These are phyloP conservation scores for Nephelium lappaceum DNA, from an alignment of 345 rosid genomes.

Conservation along the genomic window DNA sequence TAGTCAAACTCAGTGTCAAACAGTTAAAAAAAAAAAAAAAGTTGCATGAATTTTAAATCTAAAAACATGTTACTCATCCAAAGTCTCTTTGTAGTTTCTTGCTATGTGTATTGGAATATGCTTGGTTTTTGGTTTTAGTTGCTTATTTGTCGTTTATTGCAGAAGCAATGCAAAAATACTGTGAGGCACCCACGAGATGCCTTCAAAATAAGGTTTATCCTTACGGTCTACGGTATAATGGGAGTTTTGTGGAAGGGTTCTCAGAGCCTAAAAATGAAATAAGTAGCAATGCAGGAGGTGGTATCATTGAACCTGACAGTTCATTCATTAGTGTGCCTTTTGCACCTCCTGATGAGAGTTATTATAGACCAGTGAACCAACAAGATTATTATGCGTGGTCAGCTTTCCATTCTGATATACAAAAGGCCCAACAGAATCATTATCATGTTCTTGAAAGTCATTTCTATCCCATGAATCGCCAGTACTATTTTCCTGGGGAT, in stretches of 20 bases:
- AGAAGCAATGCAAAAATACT: conserved; percentile 34
- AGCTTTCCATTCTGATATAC: conserved; percentile 27
- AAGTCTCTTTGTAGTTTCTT: background rate
- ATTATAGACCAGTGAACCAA: conserved; percentile 11
- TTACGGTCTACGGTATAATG: conserved; percentile 26
- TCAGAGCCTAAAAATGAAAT: conserved; percentile 22
- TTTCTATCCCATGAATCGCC: conserved; percentile 25
- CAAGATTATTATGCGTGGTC: conserved; percentile 26
- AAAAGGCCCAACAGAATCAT: conserved; percentile 26
- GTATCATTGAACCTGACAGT: conserved; percentile 19
- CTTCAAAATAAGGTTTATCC: conserved; percentile 31
- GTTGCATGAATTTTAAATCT: background rate
- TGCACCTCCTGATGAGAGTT: conserved; percentile 23
- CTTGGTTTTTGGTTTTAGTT: background rate
- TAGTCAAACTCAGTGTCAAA: too few species aligned
- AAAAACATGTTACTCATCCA: background rate
- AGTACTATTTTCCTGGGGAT: conserved; percentile 27
- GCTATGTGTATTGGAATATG: background rate
- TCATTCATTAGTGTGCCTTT: conserved; percentile 14
- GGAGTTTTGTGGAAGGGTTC: conserved; percentile 29
- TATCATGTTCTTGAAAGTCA: conserved; percentile 24
- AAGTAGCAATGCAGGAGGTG: conserved; percentile 22
- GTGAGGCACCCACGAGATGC: conserved; percentile 36
- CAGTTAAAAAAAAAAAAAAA: too few species aligned
- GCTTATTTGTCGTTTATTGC: conserved; percentile 2